Evolutionary conservation across 1,284 basidiomycete species (phyloP).

Genomic region (Apiotrichum gamsii): DNA sequence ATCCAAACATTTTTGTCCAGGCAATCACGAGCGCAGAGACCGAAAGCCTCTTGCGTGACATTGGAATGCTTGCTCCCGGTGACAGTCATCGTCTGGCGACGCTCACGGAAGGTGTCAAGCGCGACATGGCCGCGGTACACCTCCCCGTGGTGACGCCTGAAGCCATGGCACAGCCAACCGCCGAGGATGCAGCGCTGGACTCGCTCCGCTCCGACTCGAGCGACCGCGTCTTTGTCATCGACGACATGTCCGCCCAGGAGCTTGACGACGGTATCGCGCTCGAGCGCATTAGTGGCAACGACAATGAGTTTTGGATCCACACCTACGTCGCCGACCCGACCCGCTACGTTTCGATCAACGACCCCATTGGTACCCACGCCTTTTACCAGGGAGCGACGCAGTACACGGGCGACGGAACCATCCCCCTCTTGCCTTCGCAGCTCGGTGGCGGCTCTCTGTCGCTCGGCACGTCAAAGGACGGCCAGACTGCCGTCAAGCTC

Average conservation of each 20-base stretch:
- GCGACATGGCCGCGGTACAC: constrained; percentile 30
- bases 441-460: constrained; percentile 52
- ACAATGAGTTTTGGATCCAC: constrained; percentile 71
- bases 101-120: constrained; percentile 21
- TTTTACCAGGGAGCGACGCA: constrained; percentile 52
- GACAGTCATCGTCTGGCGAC: constrained; percentile 49
- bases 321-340: constrained; percentile 93
- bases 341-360: constrained; percentile 63
- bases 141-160: constrained; percentile 1
- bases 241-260: constrained; percentile 74
- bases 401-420: constrained; percentile 63
- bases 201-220: constrained; percentile 66
- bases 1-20: too few relatives aligned
- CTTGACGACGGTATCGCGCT: constrained; percentile 92
- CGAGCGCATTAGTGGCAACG: constrained; percentile 57
- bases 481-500: constrained; percentile 65
- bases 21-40: not conserved
- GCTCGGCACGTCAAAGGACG: constrained; percentile 51
- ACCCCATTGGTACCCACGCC: constrained; percentile 58
- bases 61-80: constrained; percentile 70
- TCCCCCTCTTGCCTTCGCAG: constrained; percentile 61
- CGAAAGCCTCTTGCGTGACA: constrained; percentile 52
- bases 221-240: constrained; percentile 80
- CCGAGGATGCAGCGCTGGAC: constrained; percentile 20
- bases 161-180: constrained; percentile 14